Conservation (phyloP, 1,284 basidiomycete genomes). For the Cutaneotrichosporon dermatis region DNA sequence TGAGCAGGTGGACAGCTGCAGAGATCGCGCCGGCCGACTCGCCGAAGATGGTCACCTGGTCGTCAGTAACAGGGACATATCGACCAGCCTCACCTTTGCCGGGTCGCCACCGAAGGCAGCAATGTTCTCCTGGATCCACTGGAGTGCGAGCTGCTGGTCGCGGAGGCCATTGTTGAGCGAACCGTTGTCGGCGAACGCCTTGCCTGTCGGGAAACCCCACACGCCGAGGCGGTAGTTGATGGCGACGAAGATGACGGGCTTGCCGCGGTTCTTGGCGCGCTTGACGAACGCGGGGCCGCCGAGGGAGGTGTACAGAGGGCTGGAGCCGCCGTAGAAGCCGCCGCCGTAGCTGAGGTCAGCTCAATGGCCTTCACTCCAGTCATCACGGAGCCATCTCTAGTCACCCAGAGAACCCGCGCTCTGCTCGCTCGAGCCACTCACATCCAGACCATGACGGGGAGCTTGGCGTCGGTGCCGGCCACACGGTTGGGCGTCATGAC, state of each 20-base stretch:
- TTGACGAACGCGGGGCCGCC: slow-evolving; percentile 19
- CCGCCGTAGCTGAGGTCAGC: slow-evolving; percentile 39
- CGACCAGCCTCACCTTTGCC: slow-evolving; percentile 28
- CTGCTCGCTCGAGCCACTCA: slow-evolving; percentile 10
- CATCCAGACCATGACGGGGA: slow-evolving; percentile 45
- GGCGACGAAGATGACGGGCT: slow-evolving; percentile 48
- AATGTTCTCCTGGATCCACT: slow-evolving; percentile 54
- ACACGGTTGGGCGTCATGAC: slow-evolving; percentile 34
- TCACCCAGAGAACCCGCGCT: no score
- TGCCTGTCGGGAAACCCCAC: slow-evolving; percentile 47
- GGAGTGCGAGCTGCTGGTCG: slow-evolving; percentile 51
- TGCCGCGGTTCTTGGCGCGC: background rate
- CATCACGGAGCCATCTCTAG: no score
- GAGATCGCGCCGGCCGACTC: slow-evolving; percentile 47
- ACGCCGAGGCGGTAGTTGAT: slow-evolving; percentile 52
- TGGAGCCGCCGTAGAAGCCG: slow-evolving; percentile 26
- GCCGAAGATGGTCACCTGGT: slow-evolving; percentile 44
- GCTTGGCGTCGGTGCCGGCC: slow-evolving; percentile 15
- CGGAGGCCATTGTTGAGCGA: slow-evolving; percentile 45
- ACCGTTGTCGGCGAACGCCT: slow-evolving; percentile 33
- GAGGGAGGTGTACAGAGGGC: slow-evolving; percentile 22
- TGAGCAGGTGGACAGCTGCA: slow-evolving; percentile 34
- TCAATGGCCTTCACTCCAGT: no score
- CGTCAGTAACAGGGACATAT: background rate
- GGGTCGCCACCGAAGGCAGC: slow-evolving; percentile 52